Evolutionary conservation across 441 rosid species (phyloP), one percentile per base, ranked within the genome.

Genomic region (Corymbia calophylla): DNA sequence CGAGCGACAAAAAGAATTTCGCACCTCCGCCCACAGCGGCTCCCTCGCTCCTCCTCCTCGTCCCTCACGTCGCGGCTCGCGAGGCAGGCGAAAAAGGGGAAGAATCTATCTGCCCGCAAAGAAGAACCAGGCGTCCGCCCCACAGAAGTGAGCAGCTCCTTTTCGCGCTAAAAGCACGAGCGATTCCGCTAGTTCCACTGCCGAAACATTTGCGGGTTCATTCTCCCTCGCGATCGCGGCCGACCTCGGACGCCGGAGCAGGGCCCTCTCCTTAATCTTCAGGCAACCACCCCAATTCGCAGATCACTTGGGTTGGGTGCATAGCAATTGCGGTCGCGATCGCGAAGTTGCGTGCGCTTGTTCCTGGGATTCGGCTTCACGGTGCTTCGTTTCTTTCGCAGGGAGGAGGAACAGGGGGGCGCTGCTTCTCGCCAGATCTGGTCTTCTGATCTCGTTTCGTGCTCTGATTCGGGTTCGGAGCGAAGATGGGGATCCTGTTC

Each of bases 401-500:
- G 84, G 84, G 84, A 6, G 44, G 35, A 7, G 51, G 53, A 77
- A 44, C 84, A 5, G n/a, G n/a, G 77, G 51, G n/a, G 39, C 39
- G 39, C 77, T 77, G 31, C 84, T 77, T 9, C 8, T 39, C 9
- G 84, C 84, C 84, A 77, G 84, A 77, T 77, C 84, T 77, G 84
- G 48, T 73, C 51, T 73, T 4, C 51, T 73, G 84, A 73, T 77
- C 84, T 44, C 53, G 84, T 77, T 48, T 44, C 51, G 27, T 44
- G 18, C 16, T 44, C 49, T 77, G 51, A 44, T 25, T 77, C 84
- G 53, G 48, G 53, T 13, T 27, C 84, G 84, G 27, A 23, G 18
- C 19, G 25, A 32, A 91, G 89, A 96, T 96, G 98, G 98, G 97
- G 58, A 92, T 96, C 70, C 53, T 93, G 87, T 95, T 96, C 88